Evolutionary conservation across 257 asterid species (phyloP).

Genomic region (Cynanchum wilfordii): DNA sequence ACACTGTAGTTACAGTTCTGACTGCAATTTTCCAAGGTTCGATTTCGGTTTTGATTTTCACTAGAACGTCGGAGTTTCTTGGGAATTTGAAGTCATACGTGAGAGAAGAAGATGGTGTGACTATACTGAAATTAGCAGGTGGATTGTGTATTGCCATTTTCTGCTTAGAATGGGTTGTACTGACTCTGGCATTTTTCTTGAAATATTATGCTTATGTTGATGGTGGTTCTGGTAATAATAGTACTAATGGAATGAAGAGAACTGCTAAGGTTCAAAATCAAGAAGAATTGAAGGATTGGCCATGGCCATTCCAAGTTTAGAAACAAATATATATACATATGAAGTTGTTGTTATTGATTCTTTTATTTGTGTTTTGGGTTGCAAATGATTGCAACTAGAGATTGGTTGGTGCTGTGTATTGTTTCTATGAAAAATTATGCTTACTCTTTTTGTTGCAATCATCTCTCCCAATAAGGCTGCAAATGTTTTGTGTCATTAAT

Average conservation of each 20-base stretch:
- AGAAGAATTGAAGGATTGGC: slow-evolving; percentile 78
- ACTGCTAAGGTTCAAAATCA: slow-evolving; percentile 66
- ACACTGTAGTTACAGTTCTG: slow-evolving; percentile 80
- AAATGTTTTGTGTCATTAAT: no score
- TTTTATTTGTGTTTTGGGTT: slow-evolving; percentile 4
- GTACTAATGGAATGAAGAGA: slow-evolving; percentile 25
- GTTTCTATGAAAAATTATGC: background rate
- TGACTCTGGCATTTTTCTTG: slow-evolving; percentile 74
- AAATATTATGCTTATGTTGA: slow-evolving; percentile 70
- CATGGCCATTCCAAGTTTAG: slow-evolving; percentile 80
- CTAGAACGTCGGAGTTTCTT: slow-evolving; percentile 65
- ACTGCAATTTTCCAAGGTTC: slow-evolving; percentile 94
- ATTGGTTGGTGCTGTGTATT: background rate
- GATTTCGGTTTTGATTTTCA: slow-evolving; percentile 73
- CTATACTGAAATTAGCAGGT: slow-evolving; percentile 69
- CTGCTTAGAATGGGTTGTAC: slow-evolving; percentile 85
- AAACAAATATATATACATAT: background rate
- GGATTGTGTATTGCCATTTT: slow-evolving; percentile 60
- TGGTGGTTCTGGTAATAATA: slow-evolving; percentile 25
- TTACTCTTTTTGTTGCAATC: no score
- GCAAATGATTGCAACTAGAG: slow-evolving; percentile 10
- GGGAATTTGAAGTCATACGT: slow-evolving; percentile 73
- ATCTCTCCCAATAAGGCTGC: no score
- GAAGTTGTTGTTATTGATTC: slow-evolving; percentile 2
- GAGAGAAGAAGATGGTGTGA: slow-evolving; percentile 72